A percentile compares a stretch with the other conserved stretches of the same genome.
Conservation (phyloP, 495 filamentous ascomycete genomes). For the Oidiodendron maius region DNA sequence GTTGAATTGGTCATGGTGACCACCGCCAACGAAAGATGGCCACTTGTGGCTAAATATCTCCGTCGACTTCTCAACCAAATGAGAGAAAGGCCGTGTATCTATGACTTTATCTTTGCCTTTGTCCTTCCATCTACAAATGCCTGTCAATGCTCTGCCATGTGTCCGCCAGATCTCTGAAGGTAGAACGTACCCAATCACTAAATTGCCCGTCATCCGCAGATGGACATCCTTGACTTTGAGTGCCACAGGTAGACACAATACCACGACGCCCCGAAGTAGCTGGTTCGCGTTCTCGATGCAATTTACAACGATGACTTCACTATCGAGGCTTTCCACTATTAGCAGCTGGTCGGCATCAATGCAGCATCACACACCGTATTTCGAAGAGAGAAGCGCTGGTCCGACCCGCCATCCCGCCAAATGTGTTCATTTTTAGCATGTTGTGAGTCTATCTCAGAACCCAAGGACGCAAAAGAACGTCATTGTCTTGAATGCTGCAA, state of each 20-base stretch:
- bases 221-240: constrained; percentile 68
- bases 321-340: constrained; percentile 53
- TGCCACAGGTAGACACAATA: constrained; percentile 65
- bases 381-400: constrained; percentile 42
- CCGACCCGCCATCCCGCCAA: constrained; percentile 35
- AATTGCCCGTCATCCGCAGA: constrained; percentile 64
- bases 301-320: constrained; percentile 73
- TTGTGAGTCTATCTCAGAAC: no score
- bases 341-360: neutral
- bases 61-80: constrained; percentile 37
- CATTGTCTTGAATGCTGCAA: neutral
- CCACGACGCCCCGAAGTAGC: constrained; percentile 64
- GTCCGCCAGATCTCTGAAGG: no score
- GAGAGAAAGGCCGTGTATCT: constrained; percentile 39
- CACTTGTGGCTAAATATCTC: constrained; percentile 40
- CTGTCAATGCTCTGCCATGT: constrained; percentile 16
- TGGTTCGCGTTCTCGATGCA: constrained; percentile 71
- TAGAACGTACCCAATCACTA: constrained; percentile 56
- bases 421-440: constrained; percentile 47
- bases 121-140: constrained; percentile 43
- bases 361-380: constrained; percentile 38
- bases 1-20: constrained; percentile 29
- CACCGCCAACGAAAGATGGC: constrained; percentile 35
- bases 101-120: constrained; percentile 39
- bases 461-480: neutral